Base-by-base conservation (phyloP, 2,329 filamentous ascomycete species). In the Colletotrichum trifolii region DNA sequence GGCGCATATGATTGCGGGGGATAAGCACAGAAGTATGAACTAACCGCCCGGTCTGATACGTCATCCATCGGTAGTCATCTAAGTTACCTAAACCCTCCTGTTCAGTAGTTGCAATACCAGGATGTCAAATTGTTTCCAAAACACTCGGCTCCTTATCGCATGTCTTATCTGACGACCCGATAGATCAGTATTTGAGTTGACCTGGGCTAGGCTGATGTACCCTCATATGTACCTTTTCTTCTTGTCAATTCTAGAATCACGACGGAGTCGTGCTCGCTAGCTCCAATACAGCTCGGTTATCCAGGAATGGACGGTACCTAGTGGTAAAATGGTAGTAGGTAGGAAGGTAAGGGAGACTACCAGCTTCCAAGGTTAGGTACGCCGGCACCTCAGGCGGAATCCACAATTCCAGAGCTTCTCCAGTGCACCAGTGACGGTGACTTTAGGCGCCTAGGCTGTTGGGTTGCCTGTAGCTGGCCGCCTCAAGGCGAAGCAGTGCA, bases 201-300 rank as follows among this genome's bases (percentile, higher is more conserved):
- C 25, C 17, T 17, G 17, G 17, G 17, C 17, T 25, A 25, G 25
- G 25, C 25, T 5, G 25, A 46, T 17, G 54, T 63, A 66, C 64
- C 33, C 40, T 15, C 12, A n/a, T 35, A 64, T 57, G 63, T 67
- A 64, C 36, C 58, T 67, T 67, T 67, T 53, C 57, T 68, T 68
- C 66, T 61, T 50, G 45, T 25, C 34, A 66, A 49, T 68, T 67
- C 66, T 67, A 68, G 66, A 68, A 67, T 38, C 64, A 39, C 10
- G 15, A 42, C 13, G 50, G 33, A 13, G 6, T 46, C 39, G 25
- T 25, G 25, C 25, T 25, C 25, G 25, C 25, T 25, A 25, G 25
- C 25, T 25, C 25, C 25, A 25, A 25, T 25, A 4, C 25, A 25
- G 25, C 25, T 25, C 25, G 25, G 25, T 25, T 25, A 25, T 25